Percentiles rank a stretch among this genome's conserved stretches.
Conservation (phyloP, 1,139 yeast species). For the Wickerhamomyces sp. region DNA sequence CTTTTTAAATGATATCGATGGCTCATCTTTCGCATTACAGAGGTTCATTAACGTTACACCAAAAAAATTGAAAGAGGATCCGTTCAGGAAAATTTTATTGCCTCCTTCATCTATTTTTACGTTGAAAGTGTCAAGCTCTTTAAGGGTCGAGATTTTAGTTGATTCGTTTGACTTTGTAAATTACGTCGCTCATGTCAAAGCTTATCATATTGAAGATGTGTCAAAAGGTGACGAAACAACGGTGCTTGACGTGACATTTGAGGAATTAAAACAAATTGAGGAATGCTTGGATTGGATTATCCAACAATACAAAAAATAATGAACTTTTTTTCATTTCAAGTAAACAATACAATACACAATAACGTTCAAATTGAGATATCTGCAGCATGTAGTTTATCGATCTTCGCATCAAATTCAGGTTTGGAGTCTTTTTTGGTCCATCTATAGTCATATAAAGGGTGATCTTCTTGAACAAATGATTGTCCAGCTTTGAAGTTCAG, state of each 20-base stretch:
- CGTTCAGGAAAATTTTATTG: conserved; percentile 14
- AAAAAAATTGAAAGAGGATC: conserved; percentile 18
- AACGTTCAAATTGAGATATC: neutral
- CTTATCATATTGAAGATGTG: conserved; percentile 3
- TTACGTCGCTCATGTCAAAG: conserved; percentile 15
- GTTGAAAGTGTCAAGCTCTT: conserved; percentile 2
- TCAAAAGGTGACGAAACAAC: conserved; percentile 18
- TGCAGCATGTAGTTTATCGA: neutral
- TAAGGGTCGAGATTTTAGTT: conserved; percentile 14
- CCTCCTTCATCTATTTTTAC: conserved; percentile 16
- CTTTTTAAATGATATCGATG: conserved; percentile 22
- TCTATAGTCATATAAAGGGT: conserved; percentile 36
- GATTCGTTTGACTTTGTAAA: conserved; percentile 27
- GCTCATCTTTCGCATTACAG: conserved; percentile 11
- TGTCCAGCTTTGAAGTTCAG: conserved; percentile 10
- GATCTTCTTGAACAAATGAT: conserved; percentile 29
- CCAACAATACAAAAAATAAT: conserved; percentile 17
- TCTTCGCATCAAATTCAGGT: conserved; percentile 31
- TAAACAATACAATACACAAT: neutral
- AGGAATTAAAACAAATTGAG: conserved; percentile 57
- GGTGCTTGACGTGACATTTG: conserved; percentile 44
- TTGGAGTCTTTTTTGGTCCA: conserved; percentile 33
- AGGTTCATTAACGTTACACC: conserved; percentile 15
- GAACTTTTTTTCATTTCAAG: neutral
- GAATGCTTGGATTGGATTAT: conserved; percentile 66